phyloP scores from a whole-genome alignment of 2,329 filamentous ascomycete species.

The Lachnellula cervina region DNA sequence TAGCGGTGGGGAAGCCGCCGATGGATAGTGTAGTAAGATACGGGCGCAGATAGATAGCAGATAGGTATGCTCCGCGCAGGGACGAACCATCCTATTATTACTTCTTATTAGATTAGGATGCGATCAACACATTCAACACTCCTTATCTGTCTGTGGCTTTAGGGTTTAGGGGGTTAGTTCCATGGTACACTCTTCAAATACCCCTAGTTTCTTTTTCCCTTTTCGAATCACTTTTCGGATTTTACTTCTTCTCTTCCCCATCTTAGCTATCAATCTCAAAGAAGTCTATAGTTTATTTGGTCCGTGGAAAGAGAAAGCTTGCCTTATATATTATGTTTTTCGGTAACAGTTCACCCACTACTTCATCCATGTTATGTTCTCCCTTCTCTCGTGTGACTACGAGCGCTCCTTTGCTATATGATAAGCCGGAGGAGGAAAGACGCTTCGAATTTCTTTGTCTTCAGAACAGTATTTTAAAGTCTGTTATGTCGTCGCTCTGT shows the following conservation, averaged over 20 bases:
- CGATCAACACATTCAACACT: conserved; percentile 1
- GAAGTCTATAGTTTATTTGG: too few relatives aligned
- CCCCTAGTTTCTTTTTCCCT: neutral
- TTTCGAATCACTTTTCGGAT: neutral
- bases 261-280: neutral
- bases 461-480: neutral
- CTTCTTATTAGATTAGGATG: neutral
- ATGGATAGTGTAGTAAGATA: neutral
- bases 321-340: neutral
- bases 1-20: neutral
- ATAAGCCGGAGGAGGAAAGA: neutral
- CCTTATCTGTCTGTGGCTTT: conserved; percentile 23
- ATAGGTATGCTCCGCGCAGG: neutral
- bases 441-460: neutral
- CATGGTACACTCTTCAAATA: conserved; percentile 12
- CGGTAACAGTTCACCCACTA: neutral
- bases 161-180: neutral
- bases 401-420: neutral
- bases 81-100: neutral
- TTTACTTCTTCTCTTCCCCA: neutral
- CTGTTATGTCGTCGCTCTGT: neutral
- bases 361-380: too few relatives aligned
- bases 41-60: neutral
- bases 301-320: neutral
- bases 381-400: neutral